phyloP scores from a whole-genome alignment of 495 filamentous ascomycete genomes.

The Rhypophila decipiens region DNA sequence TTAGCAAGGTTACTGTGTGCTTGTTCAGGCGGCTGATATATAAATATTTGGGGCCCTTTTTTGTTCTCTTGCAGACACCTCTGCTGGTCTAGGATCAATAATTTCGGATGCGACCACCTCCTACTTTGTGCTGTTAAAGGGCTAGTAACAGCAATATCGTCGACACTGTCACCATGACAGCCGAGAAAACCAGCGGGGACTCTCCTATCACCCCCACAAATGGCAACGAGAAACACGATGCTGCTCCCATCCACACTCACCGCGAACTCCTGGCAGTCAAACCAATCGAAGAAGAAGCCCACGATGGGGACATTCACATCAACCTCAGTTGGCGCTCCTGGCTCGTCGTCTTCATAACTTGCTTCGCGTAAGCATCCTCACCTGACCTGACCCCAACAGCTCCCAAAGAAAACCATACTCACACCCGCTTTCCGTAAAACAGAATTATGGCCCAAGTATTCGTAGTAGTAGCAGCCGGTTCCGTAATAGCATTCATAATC shows the following conservation, averaged over 20 bases:
- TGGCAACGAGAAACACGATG: too few relatives aligned
- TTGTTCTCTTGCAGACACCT: too few relatives aligned
- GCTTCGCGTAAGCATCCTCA: constrained; percentile 27
- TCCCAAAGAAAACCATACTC: not conserved
- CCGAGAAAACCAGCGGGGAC: too few relatives aligned
- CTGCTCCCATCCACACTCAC: constrained; percentile 2
- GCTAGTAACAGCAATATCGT: too few relatives aligned
- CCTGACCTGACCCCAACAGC: not conserved
- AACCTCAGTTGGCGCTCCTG: constrained; percentile 33
- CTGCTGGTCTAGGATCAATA: too few relatives aligned
- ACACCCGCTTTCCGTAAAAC: not conserved
- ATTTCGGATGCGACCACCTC: too few relatives aligned
- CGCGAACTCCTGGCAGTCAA: constrained; percentile 12
- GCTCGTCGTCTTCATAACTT: constrained; percentile 33
- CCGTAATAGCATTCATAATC: constrained; percentile 49
- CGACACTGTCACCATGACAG: too few relatives aligned
- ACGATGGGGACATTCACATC: constrained; percentile 19
- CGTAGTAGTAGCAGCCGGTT: constrained; percentile 50
- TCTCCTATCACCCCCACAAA: too few relatives aligned
- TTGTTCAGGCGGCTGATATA: too few relatives aligned
- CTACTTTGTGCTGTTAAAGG: too few relatives aligned
- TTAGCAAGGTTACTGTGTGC: too few relatives aligned
- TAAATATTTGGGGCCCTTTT: too few relatives aligned
- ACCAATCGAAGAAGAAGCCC: constrained; percentile 28
- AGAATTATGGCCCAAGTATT: constrained; percentile 45